phyloP scores from a whole-genome alignment of 257 asterid genomes.

The Eustoma russellianum region DNA sequence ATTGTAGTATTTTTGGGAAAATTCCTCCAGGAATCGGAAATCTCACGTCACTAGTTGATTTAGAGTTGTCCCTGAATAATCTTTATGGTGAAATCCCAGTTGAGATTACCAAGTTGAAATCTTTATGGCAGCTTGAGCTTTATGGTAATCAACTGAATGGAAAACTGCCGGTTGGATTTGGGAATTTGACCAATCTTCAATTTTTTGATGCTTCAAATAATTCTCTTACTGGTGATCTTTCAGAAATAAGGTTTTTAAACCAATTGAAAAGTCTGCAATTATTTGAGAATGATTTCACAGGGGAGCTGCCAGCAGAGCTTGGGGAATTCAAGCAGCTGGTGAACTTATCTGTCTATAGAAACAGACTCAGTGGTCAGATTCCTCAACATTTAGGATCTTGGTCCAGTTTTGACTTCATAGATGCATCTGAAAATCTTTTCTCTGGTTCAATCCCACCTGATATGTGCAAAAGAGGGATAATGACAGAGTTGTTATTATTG shows the following conservation, averaged over 20 bases:
- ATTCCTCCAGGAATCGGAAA: conserved; percentile 73
- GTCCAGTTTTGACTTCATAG: too few species aligned
- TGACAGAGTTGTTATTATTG: too few species aligned
- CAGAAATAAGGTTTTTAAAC: conserved; percentile 41
- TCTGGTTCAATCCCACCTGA: too few species aligned
- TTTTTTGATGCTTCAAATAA: conserved; percentile 67
- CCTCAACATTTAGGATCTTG: too few species aligned
- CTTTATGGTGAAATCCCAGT: conserved; percentile 56
- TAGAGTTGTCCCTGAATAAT: conserved; percentile 50
- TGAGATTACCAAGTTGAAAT: conserved; percentile 50
- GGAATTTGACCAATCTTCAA: conserved; percentile 53
- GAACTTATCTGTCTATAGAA: conserved; percentile 55
- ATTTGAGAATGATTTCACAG: conserved; percentile 49
- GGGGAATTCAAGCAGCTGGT: conserved; percentile 62
- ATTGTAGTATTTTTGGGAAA: conserved; percentile 52
- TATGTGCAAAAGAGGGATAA: not conserved
- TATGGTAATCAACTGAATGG: conserved; percentile 47
- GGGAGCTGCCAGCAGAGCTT: conserved; percentile 60
- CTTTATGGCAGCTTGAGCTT: conserved; percentile 68
- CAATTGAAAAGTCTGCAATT: conserved; percentile 61
- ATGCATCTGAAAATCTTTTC: too few species aligned
- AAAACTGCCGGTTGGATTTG: conserved; percentile 54
- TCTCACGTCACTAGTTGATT: conserved; percentile 34
- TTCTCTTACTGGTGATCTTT: conserved; percentile 45
- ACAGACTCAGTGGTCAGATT: conserved; percentile 45